Conservation (phyloP, 768 basidiomycete genomes). For the Agrocybe chaxingu region DNA sequence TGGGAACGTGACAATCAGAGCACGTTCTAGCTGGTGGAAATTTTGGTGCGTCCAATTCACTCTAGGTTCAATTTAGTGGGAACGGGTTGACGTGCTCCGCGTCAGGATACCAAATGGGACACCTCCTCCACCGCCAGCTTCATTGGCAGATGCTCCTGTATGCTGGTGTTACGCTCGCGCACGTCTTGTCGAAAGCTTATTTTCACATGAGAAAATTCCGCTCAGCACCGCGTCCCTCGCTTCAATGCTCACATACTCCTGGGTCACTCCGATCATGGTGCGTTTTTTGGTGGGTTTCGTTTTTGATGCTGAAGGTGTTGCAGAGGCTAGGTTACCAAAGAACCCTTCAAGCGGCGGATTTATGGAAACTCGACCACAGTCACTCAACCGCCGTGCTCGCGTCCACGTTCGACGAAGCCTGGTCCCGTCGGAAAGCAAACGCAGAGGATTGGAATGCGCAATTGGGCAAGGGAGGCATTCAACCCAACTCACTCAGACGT, state of each 20-base stretch:
- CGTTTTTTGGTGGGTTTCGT: neutral
- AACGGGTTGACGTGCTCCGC: neutral
- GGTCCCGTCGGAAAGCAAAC: constrained; percentile 41
- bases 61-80: neutral
- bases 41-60: constrained; percentile 38
- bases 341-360: constrained; percentile 69
- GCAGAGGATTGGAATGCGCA: constrained; percentile 56
- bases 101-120: constrained; percentile 56
- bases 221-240: constrained; percentile 54
- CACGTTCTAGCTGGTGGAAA: constrained; percentile 51
- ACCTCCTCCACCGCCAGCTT: constrained; percentile 52
- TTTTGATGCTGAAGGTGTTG: neutral
- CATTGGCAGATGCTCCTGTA: constrained; percentile 55
- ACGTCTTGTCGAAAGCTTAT: neutral
- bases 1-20: constrained; percentile 35
- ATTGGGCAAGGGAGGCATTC: constrained; percentile 41
- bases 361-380: constrained; percentile 61
- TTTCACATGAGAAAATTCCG: constrained; percentile 44
- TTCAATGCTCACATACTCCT: constrained; percentile 59
- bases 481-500: constrained; percentile 36
- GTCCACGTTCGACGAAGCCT: constrained; percentile 51
- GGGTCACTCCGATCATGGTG: constrained; percentile 63
- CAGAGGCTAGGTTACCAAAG: constrained; percentile 66
- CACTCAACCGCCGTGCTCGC: constrained; percentile 50
- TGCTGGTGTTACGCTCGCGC: neutral